A percentile compares a stretch with the other conserved stretches of the same genome.
phyloP scores from a whole-genome alignment of 768 basidiomycete species.

The Cantharellus anzutake region DNA sequence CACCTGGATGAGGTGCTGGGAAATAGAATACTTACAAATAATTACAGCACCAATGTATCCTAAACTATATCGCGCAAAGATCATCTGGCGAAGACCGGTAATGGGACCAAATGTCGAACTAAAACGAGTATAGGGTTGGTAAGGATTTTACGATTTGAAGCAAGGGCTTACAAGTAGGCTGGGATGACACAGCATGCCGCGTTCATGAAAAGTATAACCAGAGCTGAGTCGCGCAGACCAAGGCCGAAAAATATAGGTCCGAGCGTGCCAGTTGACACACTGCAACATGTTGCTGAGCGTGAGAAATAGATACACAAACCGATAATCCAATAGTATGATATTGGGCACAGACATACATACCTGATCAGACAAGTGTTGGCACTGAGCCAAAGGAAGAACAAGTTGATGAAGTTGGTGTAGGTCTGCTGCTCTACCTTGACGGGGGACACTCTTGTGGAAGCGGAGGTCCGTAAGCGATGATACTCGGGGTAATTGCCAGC shows the following conservation, averaged over 20 bases:
- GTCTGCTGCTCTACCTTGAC: slow-evolving; percentile 29
- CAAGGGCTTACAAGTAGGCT: not conserved
- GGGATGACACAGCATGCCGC: not conserved
- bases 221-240: slow-evolving; percentile 39
- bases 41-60: slow-evolving; percentile 13
- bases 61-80: slow-evolving; percentile 38
- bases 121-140: slow-evolving; percentile 14
- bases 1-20: slow-evolving; percentile 19
- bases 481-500: not conserved
- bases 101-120: slow-evolving; percentile 61
- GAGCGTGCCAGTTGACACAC: slow-evolving; percentile 48
- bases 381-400: slow-evolving; percentile 59
- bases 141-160: not conserved
- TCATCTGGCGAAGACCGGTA: slow-evolving; percentile 68
- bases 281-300: slow-evolving; percentile 10
- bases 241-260: slow-evolving; percentile 45
- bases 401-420: slow-evolving; percentile 40
- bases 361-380: slow-evolving; percentile 46
- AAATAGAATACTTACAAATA: slow-evolving; percentile 17
- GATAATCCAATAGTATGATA: not conserved
- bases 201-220: slow-evolving; percentile 47
- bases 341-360: slow-evolving; percentile 14
- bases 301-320: not conserved
- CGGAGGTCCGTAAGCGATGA: not conserved
- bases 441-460: slow-evolving; percentile 24